phyloP scores from a whole-genome alignment of 441 rosid genomes.

The Adansonia grandidieri region DNA sequence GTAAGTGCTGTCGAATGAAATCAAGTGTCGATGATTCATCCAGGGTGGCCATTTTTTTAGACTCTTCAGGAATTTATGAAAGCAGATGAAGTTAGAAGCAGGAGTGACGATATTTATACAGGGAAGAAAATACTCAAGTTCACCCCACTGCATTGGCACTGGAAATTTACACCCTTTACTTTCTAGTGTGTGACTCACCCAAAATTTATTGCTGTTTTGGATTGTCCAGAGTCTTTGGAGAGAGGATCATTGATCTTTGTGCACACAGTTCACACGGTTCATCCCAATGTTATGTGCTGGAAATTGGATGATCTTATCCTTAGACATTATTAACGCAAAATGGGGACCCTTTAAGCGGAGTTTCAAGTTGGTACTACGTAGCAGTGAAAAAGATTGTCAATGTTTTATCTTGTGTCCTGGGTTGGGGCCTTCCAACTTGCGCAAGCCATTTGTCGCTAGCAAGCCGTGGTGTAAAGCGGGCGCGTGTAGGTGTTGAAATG shows the following conservation, averaged over 20 bases:
- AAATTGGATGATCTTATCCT: not conserved
- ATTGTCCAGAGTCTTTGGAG: too few relatives aligned
- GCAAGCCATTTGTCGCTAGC: not conserved
- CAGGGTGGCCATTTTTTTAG: constrained; percentile 36
- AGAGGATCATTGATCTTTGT: not conserved
- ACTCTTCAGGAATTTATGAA: not conserved
- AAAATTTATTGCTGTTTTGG: not conserved
- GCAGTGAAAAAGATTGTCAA: not conserved
- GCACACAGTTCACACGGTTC: not conserved
- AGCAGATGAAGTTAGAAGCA: too few relatives aligned
- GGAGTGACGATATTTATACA: constrained; percentile 1
- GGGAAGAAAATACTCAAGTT: not conserved
- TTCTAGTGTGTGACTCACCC: constrained; percentile 5
- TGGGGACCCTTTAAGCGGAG: not conserved
- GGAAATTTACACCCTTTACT: not conserved
- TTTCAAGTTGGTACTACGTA: constrained; percentile 9
- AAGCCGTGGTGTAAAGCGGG: not conserved
- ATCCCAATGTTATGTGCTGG: not conserved
- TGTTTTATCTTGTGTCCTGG: not conserved
- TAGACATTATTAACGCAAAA: not conserved
- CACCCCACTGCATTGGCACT: not conserved
- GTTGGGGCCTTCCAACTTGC: constrained; percentile 16
- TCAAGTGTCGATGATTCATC: constrained; percentile 48
- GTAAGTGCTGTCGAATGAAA: constrained; percentile 53
- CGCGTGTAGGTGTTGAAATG: not conserved